phyloP scores from a whole-genome alignment of 257 asterid genomes.

The Rhazya stricta region DNA sequence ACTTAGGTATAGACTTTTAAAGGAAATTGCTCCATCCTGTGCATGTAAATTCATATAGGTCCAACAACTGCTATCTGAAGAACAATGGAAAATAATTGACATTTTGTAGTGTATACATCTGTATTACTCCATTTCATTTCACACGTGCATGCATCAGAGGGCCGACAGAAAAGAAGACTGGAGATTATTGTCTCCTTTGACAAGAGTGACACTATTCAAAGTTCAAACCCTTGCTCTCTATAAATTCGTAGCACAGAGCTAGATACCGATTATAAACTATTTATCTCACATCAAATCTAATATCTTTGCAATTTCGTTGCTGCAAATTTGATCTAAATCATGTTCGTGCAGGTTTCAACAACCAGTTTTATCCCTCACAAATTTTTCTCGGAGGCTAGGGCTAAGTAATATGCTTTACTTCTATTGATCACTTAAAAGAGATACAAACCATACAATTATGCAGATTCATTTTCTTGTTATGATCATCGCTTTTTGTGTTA shows the following conservation, averaged over 20 bases:
- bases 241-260: not conserved
- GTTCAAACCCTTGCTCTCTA: not conserved
- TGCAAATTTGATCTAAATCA: not conserved
- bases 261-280: too few relatives aligned
- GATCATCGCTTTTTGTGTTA: not conserved
- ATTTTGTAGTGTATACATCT: not conserved
- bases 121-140: not conserved
- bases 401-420: constrained; percentile 1
- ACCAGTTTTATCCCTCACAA: not conserved
- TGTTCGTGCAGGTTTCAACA: not conserved
- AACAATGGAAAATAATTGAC: not conserved
- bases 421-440: not conserved
- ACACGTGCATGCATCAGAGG: constrained; percentile 5
- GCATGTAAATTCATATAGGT: not conserved
- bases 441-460: not conserved
- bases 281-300: not conserved
- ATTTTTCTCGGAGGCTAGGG: constrained; percentile 1
- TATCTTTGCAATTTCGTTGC: not conserved
- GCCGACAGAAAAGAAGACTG: not conserved
- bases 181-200: constrained; percentile 5
- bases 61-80: not conserved
- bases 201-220: not conserved
- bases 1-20: not conserved
- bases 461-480: not conserved
- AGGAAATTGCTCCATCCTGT: not conserved